Evolutionary conservation across 768 basidiomycete species (phyloP).

Genomic region (Paxillus ammoniavirescens): DNA sequence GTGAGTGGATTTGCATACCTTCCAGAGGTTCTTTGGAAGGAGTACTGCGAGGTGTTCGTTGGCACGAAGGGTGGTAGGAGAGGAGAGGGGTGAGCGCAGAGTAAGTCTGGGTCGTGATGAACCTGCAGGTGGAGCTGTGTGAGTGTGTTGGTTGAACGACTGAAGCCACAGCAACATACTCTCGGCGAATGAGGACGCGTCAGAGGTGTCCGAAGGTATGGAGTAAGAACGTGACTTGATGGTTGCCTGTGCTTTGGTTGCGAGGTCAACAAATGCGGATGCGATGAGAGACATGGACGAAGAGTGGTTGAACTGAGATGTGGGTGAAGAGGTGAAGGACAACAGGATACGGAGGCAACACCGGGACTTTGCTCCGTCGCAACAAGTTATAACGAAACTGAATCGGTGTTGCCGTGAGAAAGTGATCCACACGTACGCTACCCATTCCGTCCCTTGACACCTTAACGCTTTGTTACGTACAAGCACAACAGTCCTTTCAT

Average conservation of each 20-base stretch:
- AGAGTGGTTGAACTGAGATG: neutral
- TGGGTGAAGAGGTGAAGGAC: conserved; percentile 6
- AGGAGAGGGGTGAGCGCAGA: conserved; percentile 16
- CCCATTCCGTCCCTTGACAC: no score
- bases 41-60: conserved; percentile 82
- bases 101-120: conserved; percentile 21
- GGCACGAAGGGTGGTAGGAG: conserved; percentile 22
- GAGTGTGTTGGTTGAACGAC: neutral
- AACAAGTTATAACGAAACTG: conserved; percentile 30
- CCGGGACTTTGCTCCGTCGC: conserved; percentile 19
- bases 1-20: conserved; percentile 41
- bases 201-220: conserved; percentile 14
- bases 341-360: neutral
- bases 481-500: no score
- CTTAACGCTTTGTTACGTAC: no score
- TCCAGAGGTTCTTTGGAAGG: conserved; percentile 70
- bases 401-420: conserved; percentile 5
- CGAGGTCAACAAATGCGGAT: conserved; percentile 25
- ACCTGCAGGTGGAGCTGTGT: conserved; percentile 9
- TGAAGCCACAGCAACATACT: conserved; percentile 3
- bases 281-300: conserved; percentile 31
- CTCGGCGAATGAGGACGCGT: conserved; percentile 17
- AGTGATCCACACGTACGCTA: neutral
- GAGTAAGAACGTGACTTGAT: conserved; percentile 2
- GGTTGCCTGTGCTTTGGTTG: conserved; percentile 23